Percentiles rank a stretch among this genome's conserved stretches.
Evolutionary conservation across 2,329 filamentous ascomycete species (phyloP).

Genomic region (Corynespora cassiicola): DNA sequence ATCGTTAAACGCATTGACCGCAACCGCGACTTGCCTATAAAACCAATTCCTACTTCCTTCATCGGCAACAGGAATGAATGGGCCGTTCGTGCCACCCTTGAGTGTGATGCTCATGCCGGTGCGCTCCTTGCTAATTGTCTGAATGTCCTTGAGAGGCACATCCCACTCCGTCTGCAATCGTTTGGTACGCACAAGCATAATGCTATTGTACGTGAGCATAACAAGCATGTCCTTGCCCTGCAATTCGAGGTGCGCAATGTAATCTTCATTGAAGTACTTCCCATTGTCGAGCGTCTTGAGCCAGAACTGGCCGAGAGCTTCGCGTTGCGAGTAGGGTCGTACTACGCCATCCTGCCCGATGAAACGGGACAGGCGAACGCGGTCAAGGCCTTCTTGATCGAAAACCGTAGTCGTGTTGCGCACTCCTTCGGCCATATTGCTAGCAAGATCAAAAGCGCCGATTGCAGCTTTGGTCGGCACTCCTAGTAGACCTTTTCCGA

Average conservation of each 20-base stretch:
- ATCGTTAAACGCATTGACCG: slow-evolving; percentile 72
- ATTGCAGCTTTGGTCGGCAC: slow-evolving; percentile 97
- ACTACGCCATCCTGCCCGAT: slow-evolving; percentile 93
- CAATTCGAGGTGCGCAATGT: slow-evolving; percentile 94
- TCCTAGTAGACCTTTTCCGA: slow-evolving; percentile 92
- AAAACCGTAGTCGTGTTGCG: slow-evolving; percentile 99
- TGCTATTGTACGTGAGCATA: slow-evolving; percentile 66
- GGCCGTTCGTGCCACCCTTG: slow-evolving; percentile 89
- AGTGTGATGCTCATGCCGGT: slow-evolving; percentile 90
- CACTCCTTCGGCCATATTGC: slow-evolving; percentile 95
- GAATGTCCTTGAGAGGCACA: slow-evolving; percentile 91
- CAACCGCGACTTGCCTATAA: slow-evolving; percentile 70
- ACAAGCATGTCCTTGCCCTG: slow-evolving; percentile 89
- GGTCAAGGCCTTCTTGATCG: slow-evolving; percentile 91
- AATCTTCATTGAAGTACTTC: slow-evolving; percentile 96
- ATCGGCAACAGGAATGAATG: slow-evolving; percentile 92
- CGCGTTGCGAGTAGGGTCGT: slow-evolving; percentile 89
- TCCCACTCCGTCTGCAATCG: slow-evolving; percentile 93
- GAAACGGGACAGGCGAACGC: slow-evolving; percentile 90
- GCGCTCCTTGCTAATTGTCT: slow-evolving; percentile 95
- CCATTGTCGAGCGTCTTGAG: slow-evolving; percentile 98
- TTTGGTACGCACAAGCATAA: slow-evolving; percentile 88
- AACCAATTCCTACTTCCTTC: slow-evolving; percentile 76
- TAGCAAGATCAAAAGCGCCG: slow-evolving; percentile 94
- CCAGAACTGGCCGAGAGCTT: slow-evolving; percentile 97